Evolutionary conservation across 768 basidiomycete genomes (phyloP).

Genomic region (Psilocybe cyanescens): DNA sequence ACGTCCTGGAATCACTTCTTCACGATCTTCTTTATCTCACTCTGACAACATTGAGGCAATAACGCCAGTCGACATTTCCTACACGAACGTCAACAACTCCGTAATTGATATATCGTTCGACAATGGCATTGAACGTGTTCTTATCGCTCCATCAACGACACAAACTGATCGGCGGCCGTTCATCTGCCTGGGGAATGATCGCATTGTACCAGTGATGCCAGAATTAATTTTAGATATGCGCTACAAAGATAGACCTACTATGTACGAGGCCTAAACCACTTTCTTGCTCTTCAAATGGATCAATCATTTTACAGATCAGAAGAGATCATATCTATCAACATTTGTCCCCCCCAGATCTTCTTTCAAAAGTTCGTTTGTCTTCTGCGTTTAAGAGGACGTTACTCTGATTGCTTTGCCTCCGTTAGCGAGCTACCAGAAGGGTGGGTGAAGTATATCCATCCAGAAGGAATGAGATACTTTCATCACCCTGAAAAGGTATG

Average conservation of each 20-base stretch:
- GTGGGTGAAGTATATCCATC: background rate
- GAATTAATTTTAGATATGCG: background rate
- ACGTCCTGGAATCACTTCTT: background rate
- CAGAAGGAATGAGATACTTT: background rate
- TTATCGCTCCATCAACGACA: background rate
- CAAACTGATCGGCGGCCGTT: background rate
- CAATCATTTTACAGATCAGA: background rate
- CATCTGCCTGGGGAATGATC: background rate
- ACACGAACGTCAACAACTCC: too few relatives aligned
- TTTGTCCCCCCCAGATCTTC: background rate
- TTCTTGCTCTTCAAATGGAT: background rate
- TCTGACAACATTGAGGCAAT: too few relatives aligned
- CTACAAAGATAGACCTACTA: background rate
- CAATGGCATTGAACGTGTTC: background rate
- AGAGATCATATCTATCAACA: background rate
- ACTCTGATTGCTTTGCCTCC: background rate
- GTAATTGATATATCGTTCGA: too few relatives aligned
- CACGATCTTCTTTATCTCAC: background rate
- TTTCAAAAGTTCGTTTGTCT: background rate
- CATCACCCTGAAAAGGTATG: background rate
- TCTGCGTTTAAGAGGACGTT: background rate
- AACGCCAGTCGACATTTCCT: background rate
- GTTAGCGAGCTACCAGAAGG: background rate
- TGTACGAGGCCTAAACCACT: background rate
- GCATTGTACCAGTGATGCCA: conserved; percentile 2